A percentile compares a stretch with the other conserved stretches of the same genome.
Conservation (phyloP, 148 eudicot genomes). For the Chenopodium quinoa region DNA sequence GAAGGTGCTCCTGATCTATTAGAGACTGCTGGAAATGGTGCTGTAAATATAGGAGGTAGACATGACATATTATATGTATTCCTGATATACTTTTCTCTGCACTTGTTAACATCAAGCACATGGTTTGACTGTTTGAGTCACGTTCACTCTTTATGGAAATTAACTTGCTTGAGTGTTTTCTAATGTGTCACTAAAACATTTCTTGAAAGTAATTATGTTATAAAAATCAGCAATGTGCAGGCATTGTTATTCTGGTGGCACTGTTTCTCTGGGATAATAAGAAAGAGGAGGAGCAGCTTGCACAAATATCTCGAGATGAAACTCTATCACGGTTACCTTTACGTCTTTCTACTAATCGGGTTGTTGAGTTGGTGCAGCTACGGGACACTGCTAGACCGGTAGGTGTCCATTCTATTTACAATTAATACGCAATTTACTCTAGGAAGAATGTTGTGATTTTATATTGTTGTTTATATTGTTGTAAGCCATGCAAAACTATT, state of each 20-base stretch:
- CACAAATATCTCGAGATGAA: constrained; percentile 87
- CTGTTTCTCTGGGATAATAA: constrained; percentile 90
- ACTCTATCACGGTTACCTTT: constrained; percentile 90
- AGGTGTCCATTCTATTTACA: constrained; percentile 36
- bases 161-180: background rate
- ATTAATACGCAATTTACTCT: background rate
- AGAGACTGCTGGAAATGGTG: constrained; percentile 75
- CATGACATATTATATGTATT: background rate
- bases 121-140: background rate
- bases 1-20: constrained; percentile 78
- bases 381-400: constrained; percentile 94
- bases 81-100: background rate
- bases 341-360: constrained; percentile 91
- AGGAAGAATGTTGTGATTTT: background rate
- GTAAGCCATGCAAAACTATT: background rate
- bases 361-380: constrained; percentile 92
- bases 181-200: background rate
- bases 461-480: background rate
- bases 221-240: constrained; percentile 74
- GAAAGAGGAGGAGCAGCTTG: constrained; percentile 93
- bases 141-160: background rate
- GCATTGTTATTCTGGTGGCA: constrained; percentile 71
- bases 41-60: constrained; percentile 80
- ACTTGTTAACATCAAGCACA: background rate
- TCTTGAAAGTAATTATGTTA: constrained; percentile 41